Percentiles rank a stretch among this genome's conserved stretches.
Evolutionary conservation across 495 filamentous ascomycete genomes (phyloP).

Genomic region (Penicillium soppii): DNA sequence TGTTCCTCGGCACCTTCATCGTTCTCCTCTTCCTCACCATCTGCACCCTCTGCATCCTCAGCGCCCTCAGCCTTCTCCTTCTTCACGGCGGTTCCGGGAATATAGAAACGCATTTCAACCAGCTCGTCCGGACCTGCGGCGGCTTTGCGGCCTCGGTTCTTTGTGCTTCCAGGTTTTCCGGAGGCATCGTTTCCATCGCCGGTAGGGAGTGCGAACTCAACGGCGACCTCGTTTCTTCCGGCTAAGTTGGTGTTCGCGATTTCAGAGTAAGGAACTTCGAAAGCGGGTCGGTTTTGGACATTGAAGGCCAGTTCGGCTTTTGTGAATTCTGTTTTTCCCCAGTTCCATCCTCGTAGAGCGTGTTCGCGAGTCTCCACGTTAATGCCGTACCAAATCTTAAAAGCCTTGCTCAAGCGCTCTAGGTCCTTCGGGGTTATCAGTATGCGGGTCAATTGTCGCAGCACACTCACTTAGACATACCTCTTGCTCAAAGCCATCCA

Average conservation of each 20-base stretch:
- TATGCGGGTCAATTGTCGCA: neutral
- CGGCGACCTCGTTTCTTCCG: slow-evolving; percentile 95
- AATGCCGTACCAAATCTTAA: slow-evolving; percentile 95
- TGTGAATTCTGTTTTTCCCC: slow-evolving; percentile 97
- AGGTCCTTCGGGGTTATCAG: slow-evolving; percentile 60
- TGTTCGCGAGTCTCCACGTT: slow-evolving; percentile 91
- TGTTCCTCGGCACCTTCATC: slow-evolving; percentile 80
- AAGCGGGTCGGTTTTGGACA: slow-evolving; percentile 94
- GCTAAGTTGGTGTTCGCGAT: slow-evolving; percentile 98
- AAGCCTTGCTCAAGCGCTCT: slow-evolving; percentile 82
- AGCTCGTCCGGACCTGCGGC: slow-evolving; percentile 87
- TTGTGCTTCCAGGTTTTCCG: slow-evolving; percentile 68
- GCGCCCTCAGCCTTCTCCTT: slow-evolving; percentile 76
- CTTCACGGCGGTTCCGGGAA: slow-evolving; percentile 84
- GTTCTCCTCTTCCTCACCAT: slow-evolving; percentile 66
- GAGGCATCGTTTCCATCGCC: slow-evolving; percentile 69
- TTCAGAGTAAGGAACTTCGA: slow-evolving; percentile 96
- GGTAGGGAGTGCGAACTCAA: slow-evolving; percentile 78
- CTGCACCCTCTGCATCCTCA: slow-evolving; percentile 69
- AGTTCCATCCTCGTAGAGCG: slow-evolving; percentile 96
- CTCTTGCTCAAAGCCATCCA: slow-evolving; percentile 94
- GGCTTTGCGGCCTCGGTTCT: slow-evolving; percentile 82
- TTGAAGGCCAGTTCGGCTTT: slow-evolving; percentile 95
- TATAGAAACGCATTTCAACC: slow-evolving; percentile 98
- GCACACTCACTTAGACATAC: slow-evolving; percentile 42